Evolutionary conservation across 345 rosid species (phyloP).

Genomic region (Luvunga scandens): DNA sequence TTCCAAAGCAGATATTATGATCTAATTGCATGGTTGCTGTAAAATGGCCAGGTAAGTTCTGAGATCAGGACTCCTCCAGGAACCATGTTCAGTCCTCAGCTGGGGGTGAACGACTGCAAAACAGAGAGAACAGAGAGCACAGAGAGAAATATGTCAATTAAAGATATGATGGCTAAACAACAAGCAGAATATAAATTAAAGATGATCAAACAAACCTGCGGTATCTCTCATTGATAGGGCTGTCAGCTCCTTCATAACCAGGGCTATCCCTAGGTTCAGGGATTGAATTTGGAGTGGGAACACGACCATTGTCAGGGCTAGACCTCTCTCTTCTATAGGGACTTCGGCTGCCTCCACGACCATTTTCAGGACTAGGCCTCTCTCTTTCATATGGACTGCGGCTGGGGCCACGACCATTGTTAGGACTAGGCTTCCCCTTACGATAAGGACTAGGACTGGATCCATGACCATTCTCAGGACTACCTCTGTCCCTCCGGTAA

Average conservation of each 20-base stretch:
- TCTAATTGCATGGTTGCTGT: not conserved
- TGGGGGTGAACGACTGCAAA: constrained; percentile 39
- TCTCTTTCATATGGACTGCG: constrained; percentile 43
- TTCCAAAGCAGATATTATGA: not conserved
- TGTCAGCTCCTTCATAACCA: constrained; percentile 52
- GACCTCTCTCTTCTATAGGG: constrained; percentile 39
- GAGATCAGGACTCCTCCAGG: not conserved
- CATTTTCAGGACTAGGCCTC: constrained; percentile 37
- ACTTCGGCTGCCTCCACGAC: constrained; percentile 29
- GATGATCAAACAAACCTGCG: constrained; percentile 32
- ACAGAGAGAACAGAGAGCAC: not conserved
- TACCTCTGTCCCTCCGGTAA: constrained; percentile 45
- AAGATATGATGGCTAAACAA: not conserved
- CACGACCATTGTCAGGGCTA: constrained; percentile 36
- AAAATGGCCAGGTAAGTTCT: not conserved
- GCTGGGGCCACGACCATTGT: constrained; percentile 27
- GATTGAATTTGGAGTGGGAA: constrained; percentile 42
- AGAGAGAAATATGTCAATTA: not conserved
- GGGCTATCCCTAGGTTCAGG: constrained; percentile 51
- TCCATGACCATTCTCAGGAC: constrained; percentile 47
- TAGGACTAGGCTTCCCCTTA: constrained; percentile 44
- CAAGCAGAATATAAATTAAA: not conserved
- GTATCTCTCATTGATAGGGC: constrained; percentile 47
- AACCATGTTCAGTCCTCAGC: constrained; percentile 29
- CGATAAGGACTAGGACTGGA: constrained; percentile 52